phyloP scores from a whole-genome alignment of 306 rosid species.

The Trifolium fragiferum region DNA sequence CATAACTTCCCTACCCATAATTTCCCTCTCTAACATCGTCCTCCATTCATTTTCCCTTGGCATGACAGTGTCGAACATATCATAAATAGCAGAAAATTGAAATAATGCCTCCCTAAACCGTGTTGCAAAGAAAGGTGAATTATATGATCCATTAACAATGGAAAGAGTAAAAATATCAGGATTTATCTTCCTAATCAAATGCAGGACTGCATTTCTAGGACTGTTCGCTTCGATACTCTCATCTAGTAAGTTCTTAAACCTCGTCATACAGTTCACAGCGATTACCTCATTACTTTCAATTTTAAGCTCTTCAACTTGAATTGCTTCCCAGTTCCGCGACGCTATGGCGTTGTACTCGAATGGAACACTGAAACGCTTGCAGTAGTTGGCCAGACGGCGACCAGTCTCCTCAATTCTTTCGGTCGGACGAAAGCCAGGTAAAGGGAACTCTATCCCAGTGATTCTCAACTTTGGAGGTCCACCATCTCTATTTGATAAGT shows the following conservation, averaged over 20 bases:
- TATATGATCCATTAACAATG: slow-evolving; percentile 62
- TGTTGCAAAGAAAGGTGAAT: slow-evolving; percentile 73
- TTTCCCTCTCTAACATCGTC: slow-evolving; percentile 62
- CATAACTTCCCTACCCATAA: slow-evolving; percentile 64
- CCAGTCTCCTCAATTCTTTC: slow-evolving; percentile 72
- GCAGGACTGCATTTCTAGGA: slow-evolving; percentile 65
- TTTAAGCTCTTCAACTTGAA: slow-evolving; percentile 60
- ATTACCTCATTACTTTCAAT: slow-evolving; percentile 53
- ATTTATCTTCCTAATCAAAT: slow-evolving; percentile 69
- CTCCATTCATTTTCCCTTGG: slow-evolving; percentile 57
- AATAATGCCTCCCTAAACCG: slow-evolving; percentile 76
- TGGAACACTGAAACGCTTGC: slow-evolving; percentile 71
- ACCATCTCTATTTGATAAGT: slow-evolving; percentile 59
- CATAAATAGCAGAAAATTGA: slow-evolving; percentile 67
- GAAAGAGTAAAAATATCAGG: slow-evolving; percentile 66
- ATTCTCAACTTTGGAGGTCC: slow-evolving; percentile 85
- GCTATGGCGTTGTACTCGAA: slow-evolving; percentile 65
- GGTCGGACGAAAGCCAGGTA: slow-evolving; percentile 71
- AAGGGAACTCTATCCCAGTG: slow-evolving; percentile 81
- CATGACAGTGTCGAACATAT: slow-evolving; percentile 53
- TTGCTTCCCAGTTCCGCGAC: slow-evolving; percentile 67
- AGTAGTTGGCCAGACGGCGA: slow-evolving; percentile 65
- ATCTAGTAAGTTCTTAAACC: slow-evolving; percentile 62
- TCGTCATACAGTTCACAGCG: slow-evolving; percentile 56
- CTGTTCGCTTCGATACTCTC: slow-evolving; percentile 65